Evolutionary conservation across 805 yeast genomes (phyloP), one percentile per base, ranked within the genome.

Genomic region (Wickerhamiella hasegawae): DNA sequence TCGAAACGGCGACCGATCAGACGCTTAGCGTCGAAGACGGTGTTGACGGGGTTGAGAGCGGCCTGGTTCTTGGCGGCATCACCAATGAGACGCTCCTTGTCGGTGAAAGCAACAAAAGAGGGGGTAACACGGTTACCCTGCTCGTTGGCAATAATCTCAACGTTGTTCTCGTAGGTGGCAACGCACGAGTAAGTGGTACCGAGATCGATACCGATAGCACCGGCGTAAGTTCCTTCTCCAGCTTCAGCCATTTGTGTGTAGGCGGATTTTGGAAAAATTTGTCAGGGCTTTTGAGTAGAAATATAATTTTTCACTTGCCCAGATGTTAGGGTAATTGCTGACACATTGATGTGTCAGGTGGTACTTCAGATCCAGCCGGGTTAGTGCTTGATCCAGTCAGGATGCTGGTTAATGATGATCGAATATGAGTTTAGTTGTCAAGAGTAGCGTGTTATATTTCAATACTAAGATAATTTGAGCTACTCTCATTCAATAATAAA

Each of bases 71-170:
- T 84, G 46, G 95, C 96, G 48, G 95, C 87, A 60, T 83, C 95
- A 66, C 95, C 95, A 54, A 83, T 81, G 53, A 83, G 69, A 66
- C 95, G 76, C 69, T 84, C 96, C 38, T 79, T 72, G 48, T 79
- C 90, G 36, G 94, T 81, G 68, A 84, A 84, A 29, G 94, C 94
- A 38, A 85, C 96, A 58, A 78, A 85, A 22, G 95, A 85, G 39
- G 96, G 95, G 39, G 96, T 85, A 41, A 85, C 84, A 71, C 96
- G 82, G 73, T 84, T 84, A 75, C 96, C 96, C 69, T 84, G 96
- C 62, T 85, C 96, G 60, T 84, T 84, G 54, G 96, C 94, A 57
- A 84, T 80, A 61, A 84, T 85, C 65, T 85, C 96, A 36, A 85
- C 96, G 25, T 27, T 38, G 56, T 80, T 80, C 52, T 83, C 69